These are phyloP conservation scores for Cercospora beticola DNA, from an alignment of 2,329 filamentous ascomycete species.

Conservation along the genomic window DNA sequence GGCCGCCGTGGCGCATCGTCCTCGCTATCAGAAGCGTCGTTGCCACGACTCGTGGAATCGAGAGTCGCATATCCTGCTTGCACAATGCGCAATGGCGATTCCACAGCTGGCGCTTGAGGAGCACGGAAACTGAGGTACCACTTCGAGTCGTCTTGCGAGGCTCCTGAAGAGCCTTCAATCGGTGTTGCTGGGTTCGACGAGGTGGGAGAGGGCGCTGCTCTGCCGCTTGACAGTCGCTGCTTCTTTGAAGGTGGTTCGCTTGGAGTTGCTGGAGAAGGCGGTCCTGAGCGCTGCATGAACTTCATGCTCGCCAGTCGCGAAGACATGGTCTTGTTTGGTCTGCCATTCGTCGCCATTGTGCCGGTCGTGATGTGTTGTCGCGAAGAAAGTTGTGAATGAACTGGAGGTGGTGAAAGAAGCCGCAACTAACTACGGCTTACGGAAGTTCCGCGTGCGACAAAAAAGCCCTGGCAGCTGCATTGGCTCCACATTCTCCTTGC, in stretches of 20 bases:
- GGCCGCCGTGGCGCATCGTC: conserved; percentile 37
- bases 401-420: not conserved
- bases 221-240: conserved; percentile 54
- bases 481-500: too few species aligned
- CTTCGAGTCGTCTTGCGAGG: conserved; percentile 66
- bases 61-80: conserved; percentile 59
- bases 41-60: conserved; percentile 38
- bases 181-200: conserved; percentile 31
- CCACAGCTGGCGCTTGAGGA: conserved; percentile 36
- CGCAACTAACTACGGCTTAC: not conserved
- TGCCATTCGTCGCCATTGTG: conserved; percentile 22
- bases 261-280: conserved; percentile 55
- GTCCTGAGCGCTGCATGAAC: conserved; percentile 88
- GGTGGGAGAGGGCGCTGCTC: conserved; percentile 42
- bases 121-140: conserved; percentile 68
- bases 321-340: conserved; percentile 70
- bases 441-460: not conserved
- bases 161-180: conserved; percentile 54
- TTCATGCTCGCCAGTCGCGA: conserved; percentile 76
- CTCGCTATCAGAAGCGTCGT: conserved; percentile 35
- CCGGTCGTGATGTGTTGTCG: not conserved
- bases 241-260: conserved; percentile 62
- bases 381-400: not conserved
- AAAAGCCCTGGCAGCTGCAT: too few species aligned
- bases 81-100: conserved; percentile 55